Percentiles rank a stretch among this genome's conserved stretches.
These are phyloP conservation scores for Phaeosphaeria sp. DNA, from an alignment of 2,329 filamentous ascomycete genomes.

Conservation along the genomic window DNA sequence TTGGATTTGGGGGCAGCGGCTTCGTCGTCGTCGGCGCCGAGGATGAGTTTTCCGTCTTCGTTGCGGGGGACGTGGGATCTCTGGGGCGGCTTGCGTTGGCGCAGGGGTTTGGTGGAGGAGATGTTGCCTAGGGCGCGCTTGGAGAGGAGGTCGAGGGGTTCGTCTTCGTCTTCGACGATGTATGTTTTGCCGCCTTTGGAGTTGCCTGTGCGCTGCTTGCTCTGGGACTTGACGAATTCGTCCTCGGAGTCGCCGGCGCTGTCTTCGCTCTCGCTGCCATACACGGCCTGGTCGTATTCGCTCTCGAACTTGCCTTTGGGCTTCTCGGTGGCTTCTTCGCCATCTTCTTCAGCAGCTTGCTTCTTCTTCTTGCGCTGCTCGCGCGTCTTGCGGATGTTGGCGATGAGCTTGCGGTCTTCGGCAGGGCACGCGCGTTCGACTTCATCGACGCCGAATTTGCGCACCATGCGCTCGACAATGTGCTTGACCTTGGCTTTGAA, in stretches of 20 bases:
- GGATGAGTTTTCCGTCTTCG: constrained; percentile 80
- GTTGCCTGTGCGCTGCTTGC: constrained; percentile 40
- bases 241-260: constrained; percentile 56
- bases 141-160: constrained; percentile 92
- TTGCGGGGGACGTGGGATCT: constrained; percentile 61
- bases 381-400: constrained; percentile 94
- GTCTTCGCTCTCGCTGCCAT: constrained; percentile 68
- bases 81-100: constrained; percentile 61
- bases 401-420: constrained; percentile 85
- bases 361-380: constrained; percentile 92
- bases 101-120: constrained; percentile 83
- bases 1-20: constrained; percentile 21
- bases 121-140: constrained; percentile 90
- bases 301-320: constrained; percentile 77
- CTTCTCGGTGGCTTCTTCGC: constrained; percentile 51
- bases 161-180: constrained; percentile 92
- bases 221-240: constrained; percentile 44
- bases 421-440: constrained; percentile 85
- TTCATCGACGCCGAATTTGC: constrained; percentile 83
- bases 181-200: constrained; percentile 69
- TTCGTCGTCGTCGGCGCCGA: constrained; percentile 64
- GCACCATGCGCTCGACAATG: constrained; percentile 92
- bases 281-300: constrained; percentile 95
- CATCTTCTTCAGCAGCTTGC: constrained; percentile 68
- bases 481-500: constrained; percentile 98